Conservation (phyloP, 1,139 yeast species). For the Yamadazyma sp. region DNA sequence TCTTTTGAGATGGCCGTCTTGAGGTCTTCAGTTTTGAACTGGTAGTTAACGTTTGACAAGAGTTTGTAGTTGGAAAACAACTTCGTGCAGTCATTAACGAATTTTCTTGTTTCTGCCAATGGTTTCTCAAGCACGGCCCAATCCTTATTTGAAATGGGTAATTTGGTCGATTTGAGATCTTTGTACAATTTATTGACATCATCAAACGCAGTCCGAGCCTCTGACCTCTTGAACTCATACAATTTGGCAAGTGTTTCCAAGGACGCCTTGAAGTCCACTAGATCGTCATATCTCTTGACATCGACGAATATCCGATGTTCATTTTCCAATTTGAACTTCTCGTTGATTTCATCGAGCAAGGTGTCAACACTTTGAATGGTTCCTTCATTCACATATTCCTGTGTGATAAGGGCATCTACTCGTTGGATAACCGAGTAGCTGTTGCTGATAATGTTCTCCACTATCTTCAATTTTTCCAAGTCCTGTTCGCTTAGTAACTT, state of each 20-base stretch:
- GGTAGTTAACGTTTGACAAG: constrained; percentile 24
- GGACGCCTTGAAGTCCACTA: constrained; percentile 15
- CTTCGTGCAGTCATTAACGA: constrained; percentile 33
- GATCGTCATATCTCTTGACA: constrained; percentile 13
- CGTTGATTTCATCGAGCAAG: constrained; percentile 16
- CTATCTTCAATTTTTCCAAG: constrained; percentile 19
- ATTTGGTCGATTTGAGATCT: constrained; percentile 26
- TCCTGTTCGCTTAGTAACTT: constrained; percentile 32
- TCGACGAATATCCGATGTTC: constrained; percentile 15
- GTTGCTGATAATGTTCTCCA: constrained; percentile 26
- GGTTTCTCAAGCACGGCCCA: constrained; percentile 12
- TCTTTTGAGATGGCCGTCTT: constrained; percentile 8
- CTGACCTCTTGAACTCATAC: constrained; percentile 9
- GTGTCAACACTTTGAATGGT: constrained; percentile 11
- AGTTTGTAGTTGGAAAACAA: constrained; percentile 32
- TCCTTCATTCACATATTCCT: constrained; percentile 5
- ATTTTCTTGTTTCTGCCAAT: constrained; percentile 30
- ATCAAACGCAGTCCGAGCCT: constrained; percentile 13
- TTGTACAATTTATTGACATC: constrained; percentile 27
- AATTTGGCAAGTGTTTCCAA: constrained; percentile 13
- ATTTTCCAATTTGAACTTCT: constrained; percentile 11
- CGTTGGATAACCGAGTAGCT: constrained; percentile 32
- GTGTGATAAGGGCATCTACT: constrained; percentile 24
- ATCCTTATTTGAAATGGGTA: constrained; percentile 22
- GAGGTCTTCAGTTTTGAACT: constrained; percentile 18